Evolutionary conservation across 208 protist species (phyloP).

Genomic region (Wallacemonas rigidus): DNA sequence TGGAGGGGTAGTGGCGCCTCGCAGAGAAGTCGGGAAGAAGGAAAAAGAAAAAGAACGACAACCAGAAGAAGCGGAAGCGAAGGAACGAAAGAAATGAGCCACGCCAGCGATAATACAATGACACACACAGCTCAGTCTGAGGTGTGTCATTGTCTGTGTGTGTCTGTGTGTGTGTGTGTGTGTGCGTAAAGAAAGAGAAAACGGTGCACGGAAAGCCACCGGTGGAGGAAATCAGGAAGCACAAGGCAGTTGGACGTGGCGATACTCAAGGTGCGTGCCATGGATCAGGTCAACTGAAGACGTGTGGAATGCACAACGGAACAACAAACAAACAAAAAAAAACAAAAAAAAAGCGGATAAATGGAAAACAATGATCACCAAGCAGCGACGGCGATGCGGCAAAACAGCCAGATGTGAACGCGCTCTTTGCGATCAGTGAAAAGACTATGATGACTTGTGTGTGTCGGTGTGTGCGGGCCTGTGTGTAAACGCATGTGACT

Average conservation of each 20-base stretch:
- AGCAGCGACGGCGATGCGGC: too few relatives aligned
- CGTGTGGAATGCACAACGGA: too few relatives aligned
- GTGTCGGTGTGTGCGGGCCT: neutral
- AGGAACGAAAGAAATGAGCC: constrained; percentile 12
- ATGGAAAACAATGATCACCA: too few relatives aligned
- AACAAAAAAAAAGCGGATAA: too few relatives aligned
- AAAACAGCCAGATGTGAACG: too few relatives aligned
- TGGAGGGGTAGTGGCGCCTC: neutral
- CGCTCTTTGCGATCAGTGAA: neutral
- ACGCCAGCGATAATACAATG: neutral
- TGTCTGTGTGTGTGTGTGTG: neutral
- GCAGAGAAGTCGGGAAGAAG: neutral
- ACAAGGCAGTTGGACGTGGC: too few relatives aligned
- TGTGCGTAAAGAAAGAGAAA: neutral
- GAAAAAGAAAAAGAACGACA: constrained; percentile 13
- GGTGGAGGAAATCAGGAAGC: too few relatives aligned
- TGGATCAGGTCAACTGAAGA: too few relatives aligned
- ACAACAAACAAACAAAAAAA: too few relatives aligned
- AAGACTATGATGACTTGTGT: neutral
- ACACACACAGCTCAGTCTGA: neutral
- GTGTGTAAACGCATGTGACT: neutral
- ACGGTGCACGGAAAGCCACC: neutral
- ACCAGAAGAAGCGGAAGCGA: constrained; percentile 13
- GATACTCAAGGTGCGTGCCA: too few relatives aligned
- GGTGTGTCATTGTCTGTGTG: neutral